Percentiles rank a stretch among this genome's conserved stretches.
phyloP scores from a whole-genome alignment of 345 rosid genomes.

The Odontarrhena argentea region DNA sequence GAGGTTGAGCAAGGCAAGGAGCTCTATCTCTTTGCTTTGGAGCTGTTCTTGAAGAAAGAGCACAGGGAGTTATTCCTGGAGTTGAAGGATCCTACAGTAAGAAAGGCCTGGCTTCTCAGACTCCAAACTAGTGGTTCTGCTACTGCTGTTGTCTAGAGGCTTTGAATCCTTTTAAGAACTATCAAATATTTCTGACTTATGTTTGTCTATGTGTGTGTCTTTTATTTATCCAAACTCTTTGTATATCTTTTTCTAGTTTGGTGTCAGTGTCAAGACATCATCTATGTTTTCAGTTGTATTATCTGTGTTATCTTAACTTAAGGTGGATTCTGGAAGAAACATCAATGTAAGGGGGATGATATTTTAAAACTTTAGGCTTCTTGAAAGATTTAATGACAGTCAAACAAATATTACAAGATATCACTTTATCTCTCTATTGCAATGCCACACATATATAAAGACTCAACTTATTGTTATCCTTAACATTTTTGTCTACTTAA shows the following conservation, averaged over 20 bases:
- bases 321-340: not conserved
- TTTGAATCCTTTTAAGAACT: not conserved
- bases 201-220: too few relatives aligned
- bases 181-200: too few relatives aligned
- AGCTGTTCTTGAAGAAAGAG: slow-evolving; percentile 52
- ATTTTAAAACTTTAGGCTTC: not conserved
- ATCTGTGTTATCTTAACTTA: too few relatives aligned
- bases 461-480: too few relatives aligned
- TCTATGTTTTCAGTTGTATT: too few relatives aligned
- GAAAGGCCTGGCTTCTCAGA: slow-evolving; percentile 52
- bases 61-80: slow-evolving; percentile 57
- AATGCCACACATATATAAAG: too few relatives aligned
- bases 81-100: slow-evolving; percentile 47
- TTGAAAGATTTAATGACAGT: not conserved
- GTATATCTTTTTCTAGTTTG: too few relatives aligned
- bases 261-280: too few relatives aligned
- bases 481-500: too few relatives aligned
- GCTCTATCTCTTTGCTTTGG: slow-evolving; percentile 53
- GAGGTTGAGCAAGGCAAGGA: slow-evolving; percentile 53
- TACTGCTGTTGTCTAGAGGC: slow-evolving; percentile 19
- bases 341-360: not conserved
- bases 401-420: not conserved
- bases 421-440: not conserved
- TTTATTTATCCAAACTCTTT: too few relatives aligned
- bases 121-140: slow-evolving; percentile 38